A percentile compares a stretch with the other conserved stretches of the same genome.
Evolutionary conservation across 176 grass and related monocot genomes (phyloP).

Genomic region (Aegilops sharonensis): DNA sequence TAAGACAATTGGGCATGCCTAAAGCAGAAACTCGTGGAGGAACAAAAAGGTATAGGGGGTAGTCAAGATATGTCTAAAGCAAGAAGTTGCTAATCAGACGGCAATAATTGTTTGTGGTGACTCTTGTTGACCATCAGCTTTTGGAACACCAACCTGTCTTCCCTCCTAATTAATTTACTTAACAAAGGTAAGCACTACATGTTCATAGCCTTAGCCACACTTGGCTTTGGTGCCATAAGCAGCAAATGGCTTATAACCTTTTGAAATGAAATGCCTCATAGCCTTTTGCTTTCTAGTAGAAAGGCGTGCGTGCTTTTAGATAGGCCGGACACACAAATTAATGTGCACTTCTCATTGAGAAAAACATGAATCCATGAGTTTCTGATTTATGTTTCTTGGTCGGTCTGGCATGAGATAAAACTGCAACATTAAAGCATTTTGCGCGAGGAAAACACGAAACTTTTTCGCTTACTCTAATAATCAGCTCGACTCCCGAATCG

Average conservation of each 20-base stretch:
- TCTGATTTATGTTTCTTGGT: not conserved
- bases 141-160: slow-evolving; percentile 16
- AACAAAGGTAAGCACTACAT: not conserved
- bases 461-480: not conserved
- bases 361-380: not conserved
- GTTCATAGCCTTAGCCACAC: slow-evolving; percentile 12
- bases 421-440: not conserved
- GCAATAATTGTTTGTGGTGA: slow-evolving; percentile 28
- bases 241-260: not conserved
- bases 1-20: slow-evolving; percentile 30
- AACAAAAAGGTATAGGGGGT: not conserved
- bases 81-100: slow-evolving; percentile 11
- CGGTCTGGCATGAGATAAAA: not conserved
- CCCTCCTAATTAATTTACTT: not conserved
- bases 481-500: not conserved
- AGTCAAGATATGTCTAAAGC: slow-evolving; percentile 21
- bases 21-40: slow-evolving; percentile 32
- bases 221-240: slow-evolving; percentile 28
- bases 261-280: not conserved
- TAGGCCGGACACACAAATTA: not conserved
- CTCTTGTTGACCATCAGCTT: slow-evolving; percentile 33
- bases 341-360: not conserved
- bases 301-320: not conserved
- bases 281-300: slow-evolving; percentile 7
- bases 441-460: not conserved